phyloP scores from a whole-genome alignment of 768 basidiomycete species.

The Scleroderma bovista region DNA sequence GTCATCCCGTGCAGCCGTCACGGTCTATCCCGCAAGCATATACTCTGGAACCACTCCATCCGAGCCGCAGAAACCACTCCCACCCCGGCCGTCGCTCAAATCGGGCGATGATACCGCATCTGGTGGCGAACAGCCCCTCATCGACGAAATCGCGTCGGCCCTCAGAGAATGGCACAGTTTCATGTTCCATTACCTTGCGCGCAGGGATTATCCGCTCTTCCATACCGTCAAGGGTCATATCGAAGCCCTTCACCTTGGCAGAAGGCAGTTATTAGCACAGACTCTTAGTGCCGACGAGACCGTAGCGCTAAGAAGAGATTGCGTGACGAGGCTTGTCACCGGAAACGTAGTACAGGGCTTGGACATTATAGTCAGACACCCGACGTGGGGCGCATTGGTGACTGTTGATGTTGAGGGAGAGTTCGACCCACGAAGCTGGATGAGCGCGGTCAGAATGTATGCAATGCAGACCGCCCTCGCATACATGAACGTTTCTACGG shows the following conservation, averaged over 20 bases:
- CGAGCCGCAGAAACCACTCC: conserved; percentile 64
- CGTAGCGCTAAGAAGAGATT: conserved; percentile 71
- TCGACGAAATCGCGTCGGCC: conserved; percentile 96
- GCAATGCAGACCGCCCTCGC: conserved; percentile 82
- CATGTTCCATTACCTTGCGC: conserved; percentile 87
- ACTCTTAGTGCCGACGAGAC: conserved; percentile 87
- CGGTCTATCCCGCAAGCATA: conserved; percentile 71
- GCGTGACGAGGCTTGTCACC: conserved; percentile 79
- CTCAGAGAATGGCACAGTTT: conserved; percentile 93
- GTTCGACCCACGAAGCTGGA: conserved; percentile 75
- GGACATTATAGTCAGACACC: conserved; percentile 95
- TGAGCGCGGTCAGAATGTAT: conserved; percentile 88
- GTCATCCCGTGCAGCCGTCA: conserved; percentile 63
- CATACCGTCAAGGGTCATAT: conserved; percentile 83
- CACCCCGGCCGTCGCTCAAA: conserved; percentile 90
- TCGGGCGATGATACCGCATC: conserved; percentile 90
- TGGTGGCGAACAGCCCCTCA: conserved; percentile 79
- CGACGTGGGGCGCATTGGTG: conserved; percentile 84
- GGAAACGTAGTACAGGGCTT: conserved; percentile 90
- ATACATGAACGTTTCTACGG: conserved; percentile 54
- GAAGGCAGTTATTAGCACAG: conserved; percentile 83
- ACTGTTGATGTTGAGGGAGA: conserved; percentile 87
- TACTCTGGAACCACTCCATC: conserved; percentile 68
- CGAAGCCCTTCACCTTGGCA: conserved; percentile 85
- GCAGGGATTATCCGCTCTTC: conserved; percentile 87